Evolutionary conservation across 225 moss, liverwort and hornwort species (phyloP).

Genomic region (Physcomitrellopsis africana): DNA sequence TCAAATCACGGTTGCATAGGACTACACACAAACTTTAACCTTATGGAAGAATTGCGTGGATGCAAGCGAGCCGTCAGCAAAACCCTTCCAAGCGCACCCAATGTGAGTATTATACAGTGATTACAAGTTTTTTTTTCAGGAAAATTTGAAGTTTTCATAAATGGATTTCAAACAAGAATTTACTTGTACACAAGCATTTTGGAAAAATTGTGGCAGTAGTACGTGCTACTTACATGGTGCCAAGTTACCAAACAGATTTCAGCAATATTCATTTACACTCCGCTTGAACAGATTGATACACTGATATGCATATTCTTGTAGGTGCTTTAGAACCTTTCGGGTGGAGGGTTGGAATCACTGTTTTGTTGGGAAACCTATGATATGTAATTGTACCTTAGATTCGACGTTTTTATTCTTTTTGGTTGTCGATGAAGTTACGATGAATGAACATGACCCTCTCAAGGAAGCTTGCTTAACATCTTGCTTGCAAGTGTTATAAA

Average conservation of each 20-base stretch:
- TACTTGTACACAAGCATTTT: background rate
- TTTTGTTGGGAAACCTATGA: too few relatives aligned
- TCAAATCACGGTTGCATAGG: conserved; percentile 45
- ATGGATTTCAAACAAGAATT: conserved; percentile 8
- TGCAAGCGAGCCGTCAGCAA: conserved; percentile 85
- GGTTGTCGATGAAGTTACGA: too few relatives aligned
- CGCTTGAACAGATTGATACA: background rate
- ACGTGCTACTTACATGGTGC: conserved; percentile 1
- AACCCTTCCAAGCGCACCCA: conserved; percentile 83
- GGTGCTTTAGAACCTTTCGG: conserved; percentile 14
- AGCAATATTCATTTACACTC: background rate
- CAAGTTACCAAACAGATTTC: conserved; percentile 9
- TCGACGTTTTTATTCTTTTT: too few relatives aligned
- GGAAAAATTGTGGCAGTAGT: background rate
- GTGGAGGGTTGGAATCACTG: too few relatives aligned
- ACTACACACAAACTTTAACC: conserved; percentile 87
- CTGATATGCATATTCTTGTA: conserved; percentile 14
- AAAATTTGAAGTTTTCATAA: conserved; percentile 6
- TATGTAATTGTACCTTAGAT: too few relatives aligned
- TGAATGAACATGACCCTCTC: too few relatives aligned
- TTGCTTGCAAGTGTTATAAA: conserved; percentile 8
- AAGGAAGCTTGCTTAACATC: background rate
- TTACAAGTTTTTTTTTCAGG: background rate
- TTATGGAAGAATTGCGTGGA: conserved; percentile 97
- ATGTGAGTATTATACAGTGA: conserved; percentile 54